These are phyloP conservation scores for Pecoramyces ruminantium DNA, from an alignment of 192 early-diverging fungal species.

Conservation along the genomic window DNA sequence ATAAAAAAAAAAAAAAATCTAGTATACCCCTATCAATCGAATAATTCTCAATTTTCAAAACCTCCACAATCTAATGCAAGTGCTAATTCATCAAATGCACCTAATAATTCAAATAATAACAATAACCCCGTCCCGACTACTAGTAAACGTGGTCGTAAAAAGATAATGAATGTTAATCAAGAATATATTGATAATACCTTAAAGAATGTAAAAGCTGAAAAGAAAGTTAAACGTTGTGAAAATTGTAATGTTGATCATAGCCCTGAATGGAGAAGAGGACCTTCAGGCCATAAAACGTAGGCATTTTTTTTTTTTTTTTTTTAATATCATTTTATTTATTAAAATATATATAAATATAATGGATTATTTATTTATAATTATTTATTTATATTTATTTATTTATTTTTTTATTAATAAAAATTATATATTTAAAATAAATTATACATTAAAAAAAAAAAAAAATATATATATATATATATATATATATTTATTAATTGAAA, in stretches of 20 bases:
- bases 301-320: no score
- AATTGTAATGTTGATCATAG: slow-evolving; percentile 30
- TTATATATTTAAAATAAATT: no score
- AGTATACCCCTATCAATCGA: not conserved
- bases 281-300: slow-evolving; percentile 29
- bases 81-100: not conserved
- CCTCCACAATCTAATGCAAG: not conserved
- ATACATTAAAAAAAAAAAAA: no score
- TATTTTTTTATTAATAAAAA: no score
- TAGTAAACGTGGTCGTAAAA: not conserved
- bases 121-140: not conserved
- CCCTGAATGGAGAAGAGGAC: slow-evolving; percentile 34
- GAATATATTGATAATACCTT: not conserved
- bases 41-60: not conserved
- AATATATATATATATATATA: no score
- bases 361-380: no score
- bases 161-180: not conserved
- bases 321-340: no score
- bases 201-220: not conserved
- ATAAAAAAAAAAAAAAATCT: no score
- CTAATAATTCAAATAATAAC: not conserved
- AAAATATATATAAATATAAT: no score
- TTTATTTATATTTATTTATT: no score
- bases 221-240: slow-evolving; percentile 9
- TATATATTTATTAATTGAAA: no score